Evolutionary conservation across 2,329 filamentous ascomycete species (phyloP).

Genomic region (Thermomyces lanuginosus): DNA sequence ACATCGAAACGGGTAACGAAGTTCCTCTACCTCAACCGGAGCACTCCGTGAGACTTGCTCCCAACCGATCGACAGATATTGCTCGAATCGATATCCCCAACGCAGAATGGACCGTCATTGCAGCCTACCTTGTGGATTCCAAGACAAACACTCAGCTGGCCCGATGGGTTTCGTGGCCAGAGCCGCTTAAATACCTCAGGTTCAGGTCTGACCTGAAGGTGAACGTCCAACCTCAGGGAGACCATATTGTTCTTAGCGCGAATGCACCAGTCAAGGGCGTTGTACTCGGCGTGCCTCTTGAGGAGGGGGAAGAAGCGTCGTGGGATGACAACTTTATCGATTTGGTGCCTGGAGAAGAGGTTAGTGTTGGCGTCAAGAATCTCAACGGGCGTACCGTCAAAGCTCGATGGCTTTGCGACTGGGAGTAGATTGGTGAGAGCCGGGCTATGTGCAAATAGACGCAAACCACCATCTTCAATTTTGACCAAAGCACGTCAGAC

Average conservation of each 20-base stretch:
- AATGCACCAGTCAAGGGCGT: conserved; percentile 3
- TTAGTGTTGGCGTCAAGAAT: neutral
- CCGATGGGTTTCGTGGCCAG: conserved; percentile 1
- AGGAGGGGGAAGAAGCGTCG: too few species aligned
- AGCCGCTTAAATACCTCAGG: conserved; percentile 4
- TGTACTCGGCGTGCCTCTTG: conserved; percentile 2
- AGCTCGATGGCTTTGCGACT: too few species aligned
- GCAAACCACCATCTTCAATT: too few species aligned
- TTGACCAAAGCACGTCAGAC: too few species aligned
- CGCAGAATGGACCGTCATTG: conserved; percentile 1
- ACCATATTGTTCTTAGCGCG: neutral
- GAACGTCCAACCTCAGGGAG: neutral
- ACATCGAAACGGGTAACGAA: conserved; percentile 1
- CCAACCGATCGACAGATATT: too few species aligned
- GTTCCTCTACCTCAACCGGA: neutral
- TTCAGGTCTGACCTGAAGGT: neutral
- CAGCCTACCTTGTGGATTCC: too few species aligned
- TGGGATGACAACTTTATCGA: conserved; percentile 4
- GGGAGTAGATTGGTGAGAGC: too few species aligned
- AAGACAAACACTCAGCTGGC: neutral
- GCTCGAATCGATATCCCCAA: conserved; percentile 2
- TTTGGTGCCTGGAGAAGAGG: conserved; percentile 3
- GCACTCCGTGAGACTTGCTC: too few species aligned
- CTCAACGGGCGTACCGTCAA: too few species aligned
- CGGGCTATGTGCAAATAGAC: too few species aligned